phyloP scores from a whole-genome alignment of 345 rosid species.

The Psidium friedrichsthalianum region DNA sequence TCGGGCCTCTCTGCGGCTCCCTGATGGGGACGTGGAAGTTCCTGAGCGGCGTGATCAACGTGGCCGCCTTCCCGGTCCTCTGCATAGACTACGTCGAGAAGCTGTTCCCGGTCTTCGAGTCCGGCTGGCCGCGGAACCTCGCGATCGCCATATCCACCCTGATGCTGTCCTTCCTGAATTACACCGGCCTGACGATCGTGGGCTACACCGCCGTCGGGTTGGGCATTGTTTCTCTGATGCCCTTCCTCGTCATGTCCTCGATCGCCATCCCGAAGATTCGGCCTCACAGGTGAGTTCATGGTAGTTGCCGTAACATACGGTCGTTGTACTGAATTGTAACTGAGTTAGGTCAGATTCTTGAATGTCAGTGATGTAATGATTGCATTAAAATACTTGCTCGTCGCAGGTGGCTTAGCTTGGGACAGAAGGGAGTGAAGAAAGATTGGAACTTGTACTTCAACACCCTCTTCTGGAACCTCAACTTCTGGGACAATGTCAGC shows the following conservation, averaged over 20 bases:
- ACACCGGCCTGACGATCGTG: conserved; percentile 55
- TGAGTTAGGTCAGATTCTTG: neutral
- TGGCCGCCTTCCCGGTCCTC: conserved; percentile 67
- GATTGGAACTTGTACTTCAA: conserved; percentile 80
- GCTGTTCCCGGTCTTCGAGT: conserved; percentile 24
- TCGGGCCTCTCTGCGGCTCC: conserved; percentile 62
- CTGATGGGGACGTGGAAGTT: conserved; percentile 81
- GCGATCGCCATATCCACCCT: conserved; percentile 30
- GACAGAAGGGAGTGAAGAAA: conserved; percentile 40
- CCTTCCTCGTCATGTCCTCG: conserved; percentile 56
- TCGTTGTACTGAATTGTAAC: neutral
- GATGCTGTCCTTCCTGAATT: conserved; percentile 51
- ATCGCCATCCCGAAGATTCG: conserved; percentile 61
- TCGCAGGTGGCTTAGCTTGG: conserved; percentile 55
- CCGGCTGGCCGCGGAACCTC: conserved; percentile 48
- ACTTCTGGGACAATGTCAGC: conserved; percentile 88
- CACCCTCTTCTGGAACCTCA: conserved; percentile 89
- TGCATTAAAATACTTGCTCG: neutral
- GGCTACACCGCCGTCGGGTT: conserved; percentile 67
- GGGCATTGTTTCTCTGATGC: conserved; percentile 60
- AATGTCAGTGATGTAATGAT: neutral
- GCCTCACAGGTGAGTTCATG: conserved; percentile 13
- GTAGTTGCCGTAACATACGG: neutral
- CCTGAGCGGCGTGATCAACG: conserved; percentile 69
- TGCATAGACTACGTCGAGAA: conserved; percentile 54